Evolutionary conservation across 192 early-diverging fungal genomes (phyloP), one percentile per base, ranked within the genome.

Genomic region (Rhizophagus sp.): DNA sequence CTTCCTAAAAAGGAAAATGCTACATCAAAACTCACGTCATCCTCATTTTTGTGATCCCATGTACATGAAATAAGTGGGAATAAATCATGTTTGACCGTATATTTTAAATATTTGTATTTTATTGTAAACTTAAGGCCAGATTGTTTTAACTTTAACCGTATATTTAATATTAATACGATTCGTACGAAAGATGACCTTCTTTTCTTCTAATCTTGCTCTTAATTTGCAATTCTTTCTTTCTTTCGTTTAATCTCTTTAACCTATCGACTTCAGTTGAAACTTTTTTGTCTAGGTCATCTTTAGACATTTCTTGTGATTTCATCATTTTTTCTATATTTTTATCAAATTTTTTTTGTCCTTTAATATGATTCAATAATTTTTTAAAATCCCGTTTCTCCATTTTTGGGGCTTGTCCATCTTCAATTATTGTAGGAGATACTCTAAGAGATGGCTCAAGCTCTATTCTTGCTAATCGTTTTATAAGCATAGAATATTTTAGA

Each of bases 401-500:
- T 62, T 11, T 2, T 12, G 27, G 9, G 5, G 34, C 15, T 69
- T 71, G 67, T 7, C 78, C 68, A 13, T 72, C n/a, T 24, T 62
- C 78, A 19, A 69, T 66, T 17, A 62, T 22, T 25, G 62, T 27
- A 22, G 67, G 22, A 2, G 39, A 82, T 78, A 74, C 81, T 76
- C 66, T 84, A 61, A 73, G 79, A 64, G 67, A 81, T 77, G 30
- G 81, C 57, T 83, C 83, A 74, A 72, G 73, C 19, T 86, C 83
- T 52, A 75, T 81, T 70, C 84, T 75, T 9, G 88, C 91, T 7
- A 92, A 44, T 39, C 82, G 75, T 81, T 84, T 87, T 62, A 87
- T 82, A 19, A 88, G 76, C 39, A 85, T 69, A 39, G 87, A 84
- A 65, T 90, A 91, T 74, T 88, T 87, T 50, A 94, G 82, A 76